Evolutionary conservation across 371 early-diverging fungal species (phyloP), one percentile per base, ranked within the genome.

Genomic region (Saksenaea oblongispora): DNA sequence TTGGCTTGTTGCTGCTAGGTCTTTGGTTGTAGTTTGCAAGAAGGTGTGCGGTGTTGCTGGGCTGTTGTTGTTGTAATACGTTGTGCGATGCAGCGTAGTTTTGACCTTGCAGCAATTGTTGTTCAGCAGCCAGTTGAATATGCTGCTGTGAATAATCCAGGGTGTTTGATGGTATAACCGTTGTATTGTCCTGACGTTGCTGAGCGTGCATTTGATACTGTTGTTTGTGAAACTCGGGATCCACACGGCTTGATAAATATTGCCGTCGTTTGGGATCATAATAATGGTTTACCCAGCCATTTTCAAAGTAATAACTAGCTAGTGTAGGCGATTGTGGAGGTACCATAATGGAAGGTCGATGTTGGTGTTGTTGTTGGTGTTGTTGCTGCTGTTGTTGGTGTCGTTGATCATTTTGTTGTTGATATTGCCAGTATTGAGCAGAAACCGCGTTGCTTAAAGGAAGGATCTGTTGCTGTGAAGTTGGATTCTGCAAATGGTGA

Each of bases 321-420:
- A 81, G 39, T 7, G 82, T 81, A 11, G 82, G 82, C 22, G 78
- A 78, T 61, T 78, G 82, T 4, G 82, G 82, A 39, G 82, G 82
- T 1, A 78, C 70, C 82, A 81, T 81, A 22, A 81, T 78, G 24
- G 79, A 73, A 10, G 84, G 83, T 11, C 58, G 62, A 44, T 65
- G 61, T 37, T 36, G 54, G 10, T 72, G 70, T 34, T 63, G 64
- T 24, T 72, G 70, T 41, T 53, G 60, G 4, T 53, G 64, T 28
- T 63, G 66, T 34, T 66, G 71, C 18, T 56, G 58, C 24, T 67
- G 70, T 11, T 56, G 31, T 31, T 31, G 31, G 2, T 31, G 56
- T 22, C 66, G 69, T 15, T 69, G 42, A 26, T 62, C n/a, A 36
- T 62, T 56, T 34, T 56, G 58, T 26, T 67, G 69, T 36, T 69